Base-by-base conservation (phyloP, 2,329 filamentous ascomycete species). In the Fusarium sambucinum region DNA sequence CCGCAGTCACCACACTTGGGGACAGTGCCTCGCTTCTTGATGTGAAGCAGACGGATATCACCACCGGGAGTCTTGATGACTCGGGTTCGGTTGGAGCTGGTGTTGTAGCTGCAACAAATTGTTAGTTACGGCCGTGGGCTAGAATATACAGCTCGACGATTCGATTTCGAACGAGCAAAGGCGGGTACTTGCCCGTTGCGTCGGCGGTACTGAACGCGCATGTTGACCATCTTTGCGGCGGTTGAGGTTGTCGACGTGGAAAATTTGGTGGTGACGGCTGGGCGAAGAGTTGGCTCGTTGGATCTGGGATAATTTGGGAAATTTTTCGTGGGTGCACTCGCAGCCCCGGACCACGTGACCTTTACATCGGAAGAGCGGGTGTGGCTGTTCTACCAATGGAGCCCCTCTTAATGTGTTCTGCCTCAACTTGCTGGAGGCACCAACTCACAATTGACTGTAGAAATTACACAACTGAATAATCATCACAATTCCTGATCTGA, bases 1-100 rank as follows among this genome's bases (percentile, higher is more conserved):
- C 96, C 96, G 82, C 96, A 99, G 89, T 99, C 96, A 89, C 96
- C 93, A 83, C 96, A 99, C 89, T 99, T 99, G 81, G 96, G 96
- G 73, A 94, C 92, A 82, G 94, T 97, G 78, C 94, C 96, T 83
- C 91, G 92, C 93, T 99, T 99, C 92, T 98, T 98, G 88, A 97
- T 94, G 91, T 99, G 95, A 78, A 98, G 92, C 82, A 97, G 91
- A 83, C 96, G 91, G 80, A 97, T 90, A 83, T 95, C 89, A 83
- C 96, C 96, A 83, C 96, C 96, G 76, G 96, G 96, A 76, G 96
- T 99, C 90, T 96, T 96, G 85, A 97, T 84, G 80, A 96, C 88
- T 82, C 96, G 92, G 83, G 96, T 95, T 85, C 94, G 93, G 92
- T 99, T 97, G 83, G 93, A 97, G 82, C 87, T 87, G 83, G 95